Base-by-base conservation (phyloP, 2,329 filamentous ascomycete species). In the Fusarium chuoi region DNA sequence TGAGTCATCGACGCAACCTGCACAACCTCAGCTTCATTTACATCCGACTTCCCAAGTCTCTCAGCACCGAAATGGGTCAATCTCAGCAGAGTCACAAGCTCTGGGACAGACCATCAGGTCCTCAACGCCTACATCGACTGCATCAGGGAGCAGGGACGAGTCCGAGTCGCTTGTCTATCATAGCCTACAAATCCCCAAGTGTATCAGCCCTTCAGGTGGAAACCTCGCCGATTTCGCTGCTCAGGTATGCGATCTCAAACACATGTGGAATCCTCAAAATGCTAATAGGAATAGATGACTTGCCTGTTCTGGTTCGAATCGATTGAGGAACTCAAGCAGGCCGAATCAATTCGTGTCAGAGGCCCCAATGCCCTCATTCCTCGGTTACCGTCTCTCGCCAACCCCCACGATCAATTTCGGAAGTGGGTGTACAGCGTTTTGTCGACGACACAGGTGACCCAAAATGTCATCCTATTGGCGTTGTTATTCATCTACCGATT, bases 261-360 rank as follows among this genome's bases (percentile, higher is more conserved):
- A 18, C 24, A 18, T 22, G 7, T 26, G 38, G 12, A 20, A 15
- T 38, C 36, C 18, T 20, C 42, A 14, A 51, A 38, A 30, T 49
- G 46, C 72, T 78, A 56, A 77, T 28, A 33, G 44, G 24, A n/a
- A 45, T 78, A 98, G 94, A 94, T 98, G 83, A 97, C 96, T 18
- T 98, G 96, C 80, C 87, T 99, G 20, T 98, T 98, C 84, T 98
- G 96, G 96, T 98, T 98, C 81, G 95, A 98, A 83, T 93, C 93
- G 22, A 92, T 93, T 48, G 89, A 92, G n/a, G 92, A 93, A 28
- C 85, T 98, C 22, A 89, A 93, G 75, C 88, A 90, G 65, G 94
- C 95, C 42, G 92, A 95, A 80, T 89, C 91, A 15, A 84, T 89
- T 65, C 81, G 83, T 73, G 78, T 83, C 57, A 78, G 83, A 76